A percentile compares a stretch with the other conserved stretches of the same genome.
Evolutionary conservation across 1,284 basidiomycete genomes (phyloP).

Genomic region (Leccinum pachyderme): DNA sequence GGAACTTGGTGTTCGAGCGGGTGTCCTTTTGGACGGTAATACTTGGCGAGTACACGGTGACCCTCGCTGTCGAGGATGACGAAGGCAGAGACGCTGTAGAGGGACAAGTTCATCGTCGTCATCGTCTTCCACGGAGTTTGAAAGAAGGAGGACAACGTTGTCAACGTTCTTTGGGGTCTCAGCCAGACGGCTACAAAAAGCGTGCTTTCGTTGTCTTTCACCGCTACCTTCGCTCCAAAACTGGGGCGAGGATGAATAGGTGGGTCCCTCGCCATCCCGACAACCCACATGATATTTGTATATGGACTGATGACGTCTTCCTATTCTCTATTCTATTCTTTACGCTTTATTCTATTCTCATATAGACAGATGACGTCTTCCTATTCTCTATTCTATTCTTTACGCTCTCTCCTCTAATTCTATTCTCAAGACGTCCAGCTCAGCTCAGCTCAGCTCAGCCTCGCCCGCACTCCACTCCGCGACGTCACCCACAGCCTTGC

Average conservation of each 20-base stretch:
- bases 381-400: not conserved
- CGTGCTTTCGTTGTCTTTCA: not conserved
- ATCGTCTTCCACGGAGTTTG: conserved; percentile 22
- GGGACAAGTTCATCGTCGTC: conserved; percentile 65
- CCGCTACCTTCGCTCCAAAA: not conserved
- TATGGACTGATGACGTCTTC: not conserved
- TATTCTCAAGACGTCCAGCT: not conserved
- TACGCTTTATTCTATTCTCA: no score
- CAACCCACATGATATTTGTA: not conserved
- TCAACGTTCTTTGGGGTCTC: conserved; percentile 8
- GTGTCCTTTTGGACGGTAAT: conserved; percentile 80
- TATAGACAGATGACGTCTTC: not conserved
- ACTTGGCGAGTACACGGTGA: conserved; percentile 92
- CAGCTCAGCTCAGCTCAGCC: not conserved
- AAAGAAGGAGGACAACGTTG: conserved; percentile 4
- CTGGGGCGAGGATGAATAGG: not conserved
- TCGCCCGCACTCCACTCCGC: conserved; percentile 6
- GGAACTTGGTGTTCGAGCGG: conserved; percentile 55
- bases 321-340: not conserved
- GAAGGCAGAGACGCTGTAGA: conserved; percentile 86
- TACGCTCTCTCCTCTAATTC: no score
- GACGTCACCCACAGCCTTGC: conserved; percentile 13
- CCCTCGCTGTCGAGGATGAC: conserved; percentile 94
- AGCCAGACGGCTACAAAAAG: conserved; percentile 13
- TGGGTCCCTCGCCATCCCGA: not conserved